Evolutionary conservation across 768 basidiomycete species (phyloP).

Genomic region (Omphalotus guepiniiformis): DNA sequence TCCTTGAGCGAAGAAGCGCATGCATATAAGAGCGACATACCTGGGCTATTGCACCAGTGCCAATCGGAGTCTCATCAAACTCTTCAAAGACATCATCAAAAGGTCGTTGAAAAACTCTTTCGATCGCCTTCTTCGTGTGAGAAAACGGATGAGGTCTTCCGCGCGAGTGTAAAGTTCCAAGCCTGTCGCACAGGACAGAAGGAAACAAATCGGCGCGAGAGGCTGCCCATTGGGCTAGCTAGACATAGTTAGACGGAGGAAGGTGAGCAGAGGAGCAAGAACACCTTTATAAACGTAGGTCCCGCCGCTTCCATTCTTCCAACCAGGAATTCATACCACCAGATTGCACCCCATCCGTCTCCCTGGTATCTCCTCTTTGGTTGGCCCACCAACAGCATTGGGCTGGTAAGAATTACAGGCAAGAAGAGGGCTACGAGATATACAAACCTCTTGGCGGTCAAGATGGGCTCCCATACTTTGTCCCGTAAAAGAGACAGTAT

Average conservation of each 20-base stretch:
- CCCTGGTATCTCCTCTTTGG: slow-evolving; percentile 53
- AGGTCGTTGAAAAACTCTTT: slow-evolving; percentile 74
- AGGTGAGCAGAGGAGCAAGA: slow-evolving; percentile 12
- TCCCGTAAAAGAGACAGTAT: slow-evolving; percentile 46
- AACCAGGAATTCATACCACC: slow-evolving; percentile 96
- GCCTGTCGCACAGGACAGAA: slow-evolving; percentile 70
- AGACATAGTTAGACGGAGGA: slow-evolving; percentile 14
- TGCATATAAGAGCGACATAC: slow-evolving; percentile 25
- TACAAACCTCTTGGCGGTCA: slow-evolving; percentile 79
- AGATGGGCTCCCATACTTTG: slow-evolving; percentile 78
- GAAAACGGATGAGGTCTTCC: slow-evolving; percentile 75
- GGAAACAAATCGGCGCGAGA: slow-evolving; percentile 95
- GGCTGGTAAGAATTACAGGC: slow-evolving; percentile 79
- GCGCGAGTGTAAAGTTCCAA: slow-evolving; percentile 86
- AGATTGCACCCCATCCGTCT: slow-evolving; percentile 89
- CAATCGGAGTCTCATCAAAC: slow-evolving; percentile 84
- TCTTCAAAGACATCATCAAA: slow-evolving; percentile 90
- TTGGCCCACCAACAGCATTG: slow-evolving; percentile 74
- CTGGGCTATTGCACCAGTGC: slow-evolving; percentile 99
- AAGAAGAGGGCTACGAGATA: slow-evolving; percentile 80
- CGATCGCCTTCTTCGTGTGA: slow-evolving; percentile 80
- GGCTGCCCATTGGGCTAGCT: slow-evolving; percentile 99
- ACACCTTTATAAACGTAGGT: slow-evolving; percentile 94
- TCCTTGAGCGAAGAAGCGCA: neutral
- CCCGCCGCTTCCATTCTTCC: slow-evolving; percentile 91